Base-by-base conservation (phyloP, 2,329 filamentous ascomycete species). In the Colletotrichum filicis region DNA sequence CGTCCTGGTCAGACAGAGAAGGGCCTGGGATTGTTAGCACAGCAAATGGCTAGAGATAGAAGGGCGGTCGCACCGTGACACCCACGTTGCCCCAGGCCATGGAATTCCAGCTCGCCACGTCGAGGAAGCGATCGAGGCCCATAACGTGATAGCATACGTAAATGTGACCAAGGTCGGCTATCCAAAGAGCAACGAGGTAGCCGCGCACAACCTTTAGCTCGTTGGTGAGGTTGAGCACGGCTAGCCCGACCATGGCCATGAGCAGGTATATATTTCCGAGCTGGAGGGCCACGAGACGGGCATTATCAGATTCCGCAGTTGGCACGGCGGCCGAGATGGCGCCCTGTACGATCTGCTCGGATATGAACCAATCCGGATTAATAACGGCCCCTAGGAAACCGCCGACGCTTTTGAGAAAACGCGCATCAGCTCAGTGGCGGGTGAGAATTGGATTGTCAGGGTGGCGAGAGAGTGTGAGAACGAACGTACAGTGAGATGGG, bases 41-140 rank as follows among this genome's bases (percentile, higher is more conserved):
- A 26, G 5, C 49, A 37, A 5, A 32, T 24, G 14, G 22, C 3
- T n/a, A 19, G 22, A 61, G 37, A 14, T 49, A 11, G 35, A 6
- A 6, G 32, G 56, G 7, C n/a, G 26, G 26, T 80, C 87, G 82
- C 77, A 91, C 88, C 30, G 92, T 94, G 62, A 87, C 86, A 8
- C 88, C 91, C 74, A 95, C 86, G 77, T 95, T 95, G 3, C 93
- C 93, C 90, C 91, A 93, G n/a, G 91, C 88, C 85, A 92, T 88
- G 42, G 87, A 83, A 79, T 94, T 94, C 93, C 93, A 95, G 26
- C 80, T 82, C 5, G 78, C 81, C 12, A 92, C 81, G 75, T 90
- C 86, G 57, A 88, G 74, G 59, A 89, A 86, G 42, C 82, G 83
- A 11, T 88, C 85, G 78, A 84, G 85, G 9, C 91, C 92, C 74